Evolutionary conservation across 2,329 filamentous ascomycete genomes (phyloP), one percentile per base, ranked within the genome.

Genomic region (Stagonosporopsis vannaccii): DNA sequence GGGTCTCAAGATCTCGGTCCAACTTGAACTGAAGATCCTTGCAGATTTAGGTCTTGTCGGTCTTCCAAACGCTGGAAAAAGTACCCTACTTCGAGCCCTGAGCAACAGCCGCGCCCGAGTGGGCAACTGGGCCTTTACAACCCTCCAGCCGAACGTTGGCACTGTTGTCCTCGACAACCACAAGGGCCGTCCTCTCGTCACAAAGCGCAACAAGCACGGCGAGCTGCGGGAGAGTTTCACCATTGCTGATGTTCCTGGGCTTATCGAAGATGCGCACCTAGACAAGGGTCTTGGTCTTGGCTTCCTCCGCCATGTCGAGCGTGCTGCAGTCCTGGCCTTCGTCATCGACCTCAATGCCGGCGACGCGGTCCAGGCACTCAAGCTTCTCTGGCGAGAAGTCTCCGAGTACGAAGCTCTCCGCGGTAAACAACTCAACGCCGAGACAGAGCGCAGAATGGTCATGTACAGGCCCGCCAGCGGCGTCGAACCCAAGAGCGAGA

Each of bases 61-160:
- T 0, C 85, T 98, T 15, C 95, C 95, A 1, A 99, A 99, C 74
- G 95, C 94, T 4, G 95, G 95, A 8, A 99, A 99, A 78, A 96
- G 91, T 72, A 98, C 95, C 0, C 83, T 99, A 1, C 84, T 98
- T 15, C 88, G 95, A 17, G 89, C 93, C 3, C 80, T 99, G 67
- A 96, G 89, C 67, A 93, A 93, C 74, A 96, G 91, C 73, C 89
- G 92, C 57, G 91, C 95, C 1, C 86, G 95, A 35, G 87, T 99
- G 4, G 95, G 95, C 36, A 88, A 90, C 73, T 99, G 95, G 95
- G 94, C 92, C 9, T 99, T 99, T 75, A 99, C 95, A 3, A 99
- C 95, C 0, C 82, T 99, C 8, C 89, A 93, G 65, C 95, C 95
- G 2, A 97, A 96, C 66, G 96, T 99, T 51, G 95, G 95, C 46